Percentiles rank a stretch among this genome's conserved stretches.
Evolutionary conservation across 805 yeast species (phyloP).

Genomic region (Wickerhamomyces canadensis): DNA sequence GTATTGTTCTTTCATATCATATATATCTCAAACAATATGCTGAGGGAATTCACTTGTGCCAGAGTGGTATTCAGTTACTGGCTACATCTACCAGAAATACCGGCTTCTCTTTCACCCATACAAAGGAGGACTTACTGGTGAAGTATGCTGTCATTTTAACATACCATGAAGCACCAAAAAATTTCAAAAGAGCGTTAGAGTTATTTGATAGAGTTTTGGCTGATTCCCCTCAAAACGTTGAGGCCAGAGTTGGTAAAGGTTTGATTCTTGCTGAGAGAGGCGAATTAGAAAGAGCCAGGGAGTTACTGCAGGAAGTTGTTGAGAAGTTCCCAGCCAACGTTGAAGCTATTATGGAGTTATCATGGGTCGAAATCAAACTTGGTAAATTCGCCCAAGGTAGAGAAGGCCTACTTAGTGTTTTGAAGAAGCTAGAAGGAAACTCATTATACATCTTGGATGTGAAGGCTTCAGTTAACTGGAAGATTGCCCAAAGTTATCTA

Average conservation of each 20-base stretch:
- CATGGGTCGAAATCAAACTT: slow-evolving; percentile 70
- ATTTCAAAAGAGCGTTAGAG: slow-evolving; percentile 67
- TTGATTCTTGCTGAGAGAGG: slow-evolving; percentile 66
- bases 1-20: slow-evolving; percentile 59
- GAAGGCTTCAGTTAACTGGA: slow-evolving; percentile 62
- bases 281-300: slow-evolving; percentile 48
- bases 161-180: slow-evolving; percentile 86
- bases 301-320: slow-evolving; percentile 46
- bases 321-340: slow-evolving; percentile 43
- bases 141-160: slow-evolving; percentile 73
- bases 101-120: slow-evolving; percentile 42
- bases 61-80: slow-evolving; percentile 50
- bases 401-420: slow-evolving; percentile 33
- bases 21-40: slow-evolving; percentile 58
- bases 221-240: slow-evolving; percentile 39
- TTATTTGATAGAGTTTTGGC: slow-evolving; percentile 60
- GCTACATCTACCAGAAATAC: slow-evolving; percentile 41
- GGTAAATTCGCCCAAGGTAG: slow-evolving; percentile 50
- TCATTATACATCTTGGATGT: slow-evolving; percentile 48
- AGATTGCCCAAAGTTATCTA: slow-evolving; percentile 59
- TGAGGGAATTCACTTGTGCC: slow-evolving; percentile 54
- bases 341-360: slow-evolving; percentile 61
- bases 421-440: slow-evolving; percentile 38
- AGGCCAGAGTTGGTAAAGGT: slow-evolving; percentile 79
- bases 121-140: slow-evolving; percentile 56